Evolutionary conservation across 768 basidiomycete species (phyloP), one percentile per base, ranked within the genome.

Genomic region (Hemileccinum impolitum): DNA sequence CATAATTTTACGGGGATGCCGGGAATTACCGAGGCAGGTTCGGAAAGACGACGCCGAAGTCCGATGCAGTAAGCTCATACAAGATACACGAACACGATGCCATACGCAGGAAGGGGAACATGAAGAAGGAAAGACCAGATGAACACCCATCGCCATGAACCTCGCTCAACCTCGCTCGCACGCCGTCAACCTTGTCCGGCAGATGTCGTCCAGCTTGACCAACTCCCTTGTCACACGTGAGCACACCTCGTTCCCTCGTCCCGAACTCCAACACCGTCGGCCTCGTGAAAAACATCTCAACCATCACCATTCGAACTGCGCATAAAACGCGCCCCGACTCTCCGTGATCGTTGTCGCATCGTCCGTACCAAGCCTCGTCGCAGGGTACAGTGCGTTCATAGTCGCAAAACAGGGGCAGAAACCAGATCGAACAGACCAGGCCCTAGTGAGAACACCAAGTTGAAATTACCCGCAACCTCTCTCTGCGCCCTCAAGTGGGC

Each of bases 21-120:
- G 60, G 60, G 10, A 46, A 42, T 51, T 60, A 35, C 60, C 60
- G 60, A 50, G 8, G 9, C 0, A 1, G 4, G 1, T 43, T 59
- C 57, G 57, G 53, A 21, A 31, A 6, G 35, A 31, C 30, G 30
- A 31, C 38, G 18, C 28, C 28, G 28, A 30, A 8, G 28, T 30
- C 28, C 28, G 28, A 30, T 12, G 28, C 11, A 30, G 8, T 12
- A 30, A 9, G 3, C 9, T 30, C 28, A 23, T 6, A 6, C 23
- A 3, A 23, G 23, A 23, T 6, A 23, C 6, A 23, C 23, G 23
- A 6, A 23, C 23, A 23, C 23, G 3, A 23, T 23, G 23, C 23
- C 6, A 23, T 6, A 23, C 23, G 23, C 23, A 23, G 23, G 23
- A 23, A 23, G 23, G n/a, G n/a, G n/a, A n/a, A n/a, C n/a, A n/a